Conservation (phyloP, 345 rosid species). For the Aquilaria malaccensis region DNA sequence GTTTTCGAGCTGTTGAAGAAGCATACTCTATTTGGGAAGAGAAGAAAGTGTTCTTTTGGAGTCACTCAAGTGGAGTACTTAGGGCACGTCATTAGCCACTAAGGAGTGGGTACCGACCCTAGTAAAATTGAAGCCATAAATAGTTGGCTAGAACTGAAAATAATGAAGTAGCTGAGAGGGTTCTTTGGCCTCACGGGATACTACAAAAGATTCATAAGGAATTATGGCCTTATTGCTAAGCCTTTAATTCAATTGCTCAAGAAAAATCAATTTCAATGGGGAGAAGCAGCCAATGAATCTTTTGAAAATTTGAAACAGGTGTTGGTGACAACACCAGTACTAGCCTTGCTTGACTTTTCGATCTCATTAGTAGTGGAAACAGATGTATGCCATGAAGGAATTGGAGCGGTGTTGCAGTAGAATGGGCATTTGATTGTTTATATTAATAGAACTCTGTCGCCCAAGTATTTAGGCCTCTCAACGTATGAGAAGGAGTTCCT, state of each 20-base stretch:
- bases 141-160: rapidly evolving
- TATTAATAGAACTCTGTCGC: background rate
- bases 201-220: background rate
- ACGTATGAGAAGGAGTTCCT: background rate
- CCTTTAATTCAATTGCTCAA: background rate
- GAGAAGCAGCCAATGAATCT: background rate
- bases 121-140: background rate
- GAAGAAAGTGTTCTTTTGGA: slow-evolving; percentile 2
- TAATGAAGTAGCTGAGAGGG: background rate
- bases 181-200: background rate
- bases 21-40: background rate
- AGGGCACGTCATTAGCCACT: background rate
- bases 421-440: background rate
- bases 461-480: background rate
- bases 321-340: background rate
- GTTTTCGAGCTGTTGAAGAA: background rate
- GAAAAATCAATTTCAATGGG: background rate
- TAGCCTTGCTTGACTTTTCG: background rate
- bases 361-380: background rate
- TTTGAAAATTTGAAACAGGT: background rate
- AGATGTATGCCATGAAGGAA: background rate
- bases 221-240: background rate
- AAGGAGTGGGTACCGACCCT: background rate
- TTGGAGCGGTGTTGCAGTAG: background rate
- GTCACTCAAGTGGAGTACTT: background rate